phyloP scores from a whole-genome alignment of 2,329 filamentous ascomycete genomes.

The Fusarium irregulare region DNA sequence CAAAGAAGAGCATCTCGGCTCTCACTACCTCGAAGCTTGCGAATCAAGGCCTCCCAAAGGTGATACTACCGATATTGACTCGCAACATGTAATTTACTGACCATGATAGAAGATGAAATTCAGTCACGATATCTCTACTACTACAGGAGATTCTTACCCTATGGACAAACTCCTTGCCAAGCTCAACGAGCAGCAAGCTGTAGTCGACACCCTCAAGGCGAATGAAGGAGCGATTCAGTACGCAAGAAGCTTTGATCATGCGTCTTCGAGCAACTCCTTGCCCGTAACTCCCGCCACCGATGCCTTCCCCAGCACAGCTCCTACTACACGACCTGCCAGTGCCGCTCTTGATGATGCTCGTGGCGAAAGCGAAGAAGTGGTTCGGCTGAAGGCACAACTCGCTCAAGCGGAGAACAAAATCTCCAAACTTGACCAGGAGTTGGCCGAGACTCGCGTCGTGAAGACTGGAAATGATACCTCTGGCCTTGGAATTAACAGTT shows the following conservation, averaged over 20 bases:
- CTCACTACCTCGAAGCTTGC: slow-evolving; percentile 66
- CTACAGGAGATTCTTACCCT: slow-evolving; percentile 57
- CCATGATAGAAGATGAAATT: slow-evolving; percentile 60
- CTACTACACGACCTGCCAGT: slow-evolving; percentile 65
- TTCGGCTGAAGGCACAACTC: slow-evolving; percentile 76
- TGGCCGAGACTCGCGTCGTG: slow-evolving; percentile 71
- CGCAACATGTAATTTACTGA: slow-evolving; percentile 35
- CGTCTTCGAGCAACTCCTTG: slow-evolving; percentile 67
- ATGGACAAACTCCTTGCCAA: slow-evolving; percentile 81
- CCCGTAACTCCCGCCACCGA: slow-evolving; percentile 73
- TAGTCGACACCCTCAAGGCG: slow-evolving; percentile 63
- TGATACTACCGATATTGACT: slow-evolving; percentile 43
- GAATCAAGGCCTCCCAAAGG: slow-evolving; percentile 67
- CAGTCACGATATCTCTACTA: slow-evolving; percentile 55
- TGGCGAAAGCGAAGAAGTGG: slow-evolving; percentile 66
- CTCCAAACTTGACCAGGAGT: slow-evolving; percentile 76
- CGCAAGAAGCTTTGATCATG: slow-evolving; percentile 57
- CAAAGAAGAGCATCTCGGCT: slow-evolving; percentile 59
- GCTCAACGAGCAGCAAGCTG: slow-evolving; percentile 75
- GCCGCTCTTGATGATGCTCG: slow-evolving; percentile 58
- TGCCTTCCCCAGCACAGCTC: slow-evolving; percentile 59
- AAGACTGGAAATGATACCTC: slow-evolving; percentile 61
- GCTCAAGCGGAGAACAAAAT: slow-evolving; percentile 77
- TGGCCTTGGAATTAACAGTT: slow-evolving; percentile 36
- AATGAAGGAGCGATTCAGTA: slow-evolving; percentile 53